Evolutionary conservation across 495 filamentous ascomycete species (phyloP), one percentile per base, ranked within the genome.

Genomic region (Antarctomyces pellizariae): DNA sequence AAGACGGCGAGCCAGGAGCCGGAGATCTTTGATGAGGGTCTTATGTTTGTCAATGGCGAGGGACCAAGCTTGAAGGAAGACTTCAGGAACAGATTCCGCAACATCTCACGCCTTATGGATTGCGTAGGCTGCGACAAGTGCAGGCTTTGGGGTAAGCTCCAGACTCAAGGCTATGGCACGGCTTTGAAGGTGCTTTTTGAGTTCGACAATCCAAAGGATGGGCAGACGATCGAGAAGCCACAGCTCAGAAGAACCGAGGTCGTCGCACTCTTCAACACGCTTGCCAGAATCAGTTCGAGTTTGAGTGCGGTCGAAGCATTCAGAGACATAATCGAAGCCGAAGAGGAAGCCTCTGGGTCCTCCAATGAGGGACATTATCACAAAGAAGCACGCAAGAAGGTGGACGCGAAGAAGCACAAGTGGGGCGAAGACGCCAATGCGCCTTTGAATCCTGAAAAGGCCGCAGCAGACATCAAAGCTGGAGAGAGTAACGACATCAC

Each of bases 71-170:
- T 95, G 19, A 95, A 93, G 45, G 89, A 95, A 45, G 86, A 97
- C 44, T 97, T 97, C 62, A 73, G 78, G 38, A 84, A 89, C 44
- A 76, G 86, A 8, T 95, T 97, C 64, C 65, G 86, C 36, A 97
- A 97, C 37, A 79, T 97, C 28, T 82, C 73, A 37, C 67, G 86
- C 12, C 53, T 95, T 38, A 97, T 97, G 86, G 86, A 97, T 51
- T 97, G 86, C 47, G 86, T 95, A 9, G 86, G 86, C 12, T 97
- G 86, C 49, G 86, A 97, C 53, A 97, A 97, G 53, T 97, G 86
- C 52, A 68, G 86, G 9, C 66, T 97, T 2, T 97, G 86, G 89
- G 86, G 86, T 26, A 97, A 95, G 49, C 49, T 97, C n/a, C 86
- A 97, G 46, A 86, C 80, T 4, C 75, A 74, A 11, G 86, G 86